phyloP scores from a whole-genome alignment of 2,329 filamentous ascomycete species.

The Akanthomyces dipterigenus region DNA sequence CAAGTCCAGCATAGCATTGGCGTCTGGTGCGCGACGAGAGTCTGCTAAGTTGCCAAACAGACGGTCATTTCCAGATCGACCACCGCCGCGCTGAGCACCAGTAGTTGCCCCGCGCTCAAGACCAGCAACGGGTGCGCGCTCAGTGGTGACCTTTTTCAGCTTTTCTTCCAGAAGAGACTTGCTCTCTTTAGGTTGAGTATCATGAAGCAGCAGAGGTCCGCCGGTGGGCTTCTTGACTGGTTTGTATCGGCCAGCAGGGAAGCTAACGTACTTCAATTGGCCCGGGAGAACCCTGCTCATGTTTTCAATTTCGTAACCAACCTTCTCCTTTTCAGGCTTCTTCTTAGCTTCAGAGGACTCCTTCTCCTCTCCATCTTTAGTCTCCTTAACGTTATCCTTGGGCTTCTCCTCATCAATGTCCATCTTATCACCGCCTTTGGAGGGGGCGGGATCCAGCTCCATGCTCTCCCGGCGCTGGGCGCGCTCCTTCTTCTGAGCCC shows the following conservation, averaged over 20 bases:
- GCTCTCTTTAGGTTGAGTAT: conserved; percentile 70
- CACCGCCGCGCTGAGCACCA: conserved; percentile 22
- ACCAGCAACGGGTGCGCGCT: conserved; percentile 54
- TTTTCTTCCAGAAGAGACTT: conserved; percentile 86
- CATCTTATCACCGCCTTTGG: conserved; percentile 71
- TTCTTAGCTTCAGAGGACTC: conserved; percentile 63
- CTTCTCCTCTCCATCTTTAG: conserved; percentile 54
- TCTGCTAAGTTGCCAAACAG: conserved; percentile 31
- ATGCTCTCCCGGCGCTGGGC: conserved; percentile 88
- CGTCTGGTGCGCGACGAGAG: conserved; percentile 24
- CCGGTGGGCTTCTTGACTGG: conserved; percentile 90
- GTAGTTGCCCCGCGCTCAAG: conserved; percentile 26
- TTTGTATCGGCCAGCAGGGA: conserved; percentile 83
- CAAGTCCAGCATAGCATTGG: conserved; percentile 34
- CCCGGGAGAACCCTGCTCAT: conserved; percentile 90
- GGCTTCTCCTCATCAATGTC: conserved; percentile 66
- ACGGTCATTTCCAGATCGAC: conserved; percentile 30
- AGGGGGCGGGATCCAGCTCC: conserved; percentile 77
- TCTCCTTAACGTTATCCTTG: conserved; percentile 49
- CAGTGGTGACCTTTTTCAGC: conserved; percentile 69
- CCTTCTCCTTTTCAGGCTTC: conserved; percentile 91
- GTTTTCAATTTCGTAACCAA: conserved; percentile 93
- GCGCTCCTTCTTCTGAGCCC: conserved; percentile 89
- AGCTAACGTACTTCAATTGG: conserved; percentile 93
- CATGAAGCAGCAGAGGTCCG: conserved; percentile 83